phyloP scores from a whole-genome alignment of 2,329 filamentous ascomycete genomes.

The Hortaea werneckii region DNA sequence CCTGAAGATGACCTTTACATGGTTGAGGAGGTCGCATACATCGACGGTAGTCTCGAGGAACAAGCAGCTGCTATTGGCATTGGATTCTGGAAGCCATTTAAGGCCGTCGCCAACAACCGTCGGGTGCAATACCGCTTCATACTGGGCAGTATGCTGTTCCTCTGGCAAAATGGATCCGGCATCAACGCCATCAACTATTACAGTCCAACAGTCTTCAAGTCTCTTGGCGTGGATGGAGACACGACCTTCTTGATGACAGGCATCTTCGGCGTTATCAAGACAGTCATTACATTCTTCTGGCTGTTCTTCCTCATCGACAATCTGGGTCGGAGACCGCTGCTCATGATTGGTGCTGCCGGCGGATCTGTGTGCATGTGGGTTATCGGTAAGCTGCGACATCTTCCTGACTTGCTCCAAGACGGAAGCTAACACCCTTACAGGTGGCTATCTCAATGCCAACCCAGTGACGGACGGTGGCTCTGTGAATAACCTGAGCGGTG shows the following conservation, averaged over 20 bases:
- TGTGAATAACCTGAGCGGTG: constrained; percentile 27
- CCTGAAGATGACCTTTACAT: constrained; percentile 53
- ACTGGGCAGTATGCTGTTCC: constrained; percentile 62
- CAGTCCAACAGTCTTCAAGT: constrained; percentile 57
- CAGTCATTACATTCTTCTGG: constrained; percentile 57
- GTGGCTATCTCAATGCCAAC: constrained; percentile 11
- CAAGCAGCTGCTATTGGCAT: constrained; percentile 53
- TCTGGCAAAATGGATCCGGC: constrained; percentile 68
- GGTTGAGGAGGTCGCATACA: constrained; percentile 59
- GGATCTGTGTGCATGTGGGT: constrained; percentile 58
- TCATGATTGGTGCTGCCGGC: constrained; percentile 54
- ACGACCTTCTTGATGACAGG: constrained; percentile 58
- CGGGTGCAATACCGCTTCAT: constrained; percentile 62
- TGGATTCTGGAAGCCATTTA: constrained; percentile 67
- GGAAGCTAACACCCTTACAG: constrained; percentile 29
- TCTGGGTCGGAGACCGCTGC: constrained; percentile 50
- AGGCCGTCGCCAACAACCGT: constrained; percentile 42
- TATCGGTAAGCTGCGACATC: constrained; percentile 26
- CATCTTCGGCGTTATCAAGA: constrained; percentile 70
- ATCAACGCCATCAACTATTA: constrained; percentile 78
- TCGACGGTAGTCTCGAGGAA: constrained; percentile 59
- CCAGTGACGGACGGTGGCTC: not conserved
- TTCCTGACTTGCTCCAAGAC: not conserved
- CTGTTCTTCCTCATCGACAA: constrained; percentile 59
- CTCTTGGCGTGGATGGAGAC: constrained; percentile 51